Evolutionary conservation across 1,284 basidiomycete genomes (phyloP).

Genomic region (Marasmius fiardii): DNA sequence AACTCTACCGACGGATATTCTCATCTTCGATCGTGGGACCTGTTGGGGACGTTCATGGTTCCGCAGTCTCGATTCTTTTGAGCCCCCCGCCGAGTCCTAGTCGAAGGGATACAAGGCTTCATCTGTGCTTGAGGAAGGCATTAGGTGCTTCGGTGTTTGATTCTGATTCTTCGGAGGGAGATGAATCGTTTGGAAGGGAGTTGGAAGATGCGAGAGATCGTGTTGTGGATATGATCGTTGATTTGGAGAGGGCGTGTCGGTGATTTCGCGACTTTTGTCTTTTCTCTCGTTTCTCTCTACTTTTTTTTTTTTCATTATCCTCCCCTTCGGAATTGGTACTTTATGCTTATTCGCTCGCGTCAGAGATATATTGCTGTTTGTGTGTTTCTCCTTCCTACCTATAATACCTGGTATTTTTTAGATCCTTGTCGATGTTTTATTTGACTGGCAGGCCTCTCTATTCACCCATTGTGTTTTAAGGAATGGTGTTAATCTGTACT

Average conservation of each 20-base stretch:
- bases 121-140: constrained; percentile 42
- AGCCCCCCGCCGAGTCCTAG: constrained; percentile 59
- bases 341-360: too few relatives aligned
- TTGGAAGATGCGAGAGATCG: constrained; percentile 68
- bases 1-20: constrained; percentile 59
- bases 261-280: neutral
- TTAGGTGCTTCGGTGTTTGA: constrained; percentile 64
- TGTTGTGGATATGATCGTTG: constrained; percentile 64
- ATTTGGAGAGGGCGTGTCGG: constrained; percentile 34
- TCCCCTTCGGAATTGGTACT: too few relatives aligned
- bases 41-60: constrained; percentile 3
- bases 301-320: too few relatives aligned
- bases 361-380: too few relatives aligned
- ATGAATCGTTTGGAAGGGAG: constrained; percentile 26
- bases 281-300: too few relatives aligned
- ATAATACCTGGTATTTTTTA: too few relatives aligned
- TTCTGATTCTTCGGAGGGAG: constrained; percentile 29
- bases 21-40: constrained; percentile 31
- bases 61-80: constrained; percentile 38
- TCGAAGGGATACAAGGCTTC: constrained; percentile 34
- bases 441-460: too few relatives aligned
- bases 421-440: too few relatives aligned
- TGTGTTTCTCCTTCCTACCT: too few relatives aligned
- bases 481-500: too few relatives aligned
- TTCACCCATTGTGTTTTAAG: too few relatives aligned